Evolutionary conservation across 805 yeast genomes (phyloP), one percentile per base, ranked within the genome.

Genomic region (Wickerhamiella sergipiensis): DNA sequence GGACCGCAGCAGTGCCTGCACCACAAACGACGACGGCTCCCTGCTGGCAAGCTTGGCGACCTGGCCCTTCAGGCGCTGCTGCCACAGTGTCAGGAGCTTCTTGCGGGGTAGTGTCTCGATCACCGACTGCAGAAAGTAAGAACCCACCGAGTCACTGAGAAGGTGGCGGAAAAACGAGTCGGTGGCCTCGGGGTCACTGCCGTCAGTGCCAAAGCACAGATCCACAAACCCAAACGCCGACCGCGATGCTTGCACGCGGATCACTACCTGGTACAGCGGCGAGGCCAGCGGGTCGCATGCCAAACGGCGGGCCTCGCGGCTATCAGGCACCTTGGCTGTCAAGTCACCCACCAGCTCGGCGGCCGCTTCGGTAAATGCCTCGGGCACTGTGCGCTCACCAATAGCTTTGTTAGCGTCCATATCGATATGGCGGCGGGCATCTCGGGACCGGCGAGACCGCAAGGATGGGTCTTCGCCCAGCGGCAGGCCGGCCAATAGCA

Each of bases 71-170:
- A 89, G 85, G 68, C 88, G 85, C 6, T 76, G 64, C 42, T 67
- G 68, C 69, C 79, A 86, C 46, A 90, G 65, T 58, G 95, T 75
- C 59, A 81, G 84, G 19, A 84, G 76, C 61, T 78, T 80, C 56
- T 79, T 82, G 55, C 76, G 67, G 56, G 92, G 79, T 54, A 82
- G 80, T 52, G 75, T 76, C 46, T 75, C 77, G 48, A 89, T 71
- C 10, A 80, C 75, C 18, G 81, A 75, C 65, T 92, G 87, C 24
- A 90, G 71, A 70, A 92, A 90, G 67, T 88, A 97, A 1, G 95
- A 83, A 0, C 97, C 98, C n/a, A 89, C 86, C 1, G 94, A 72
- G 61, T 88, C 95, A 8, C 92, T 78, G 38, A 90, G 68, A 50
- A 89, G 71, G 60, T 83, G 84, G 63, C 88, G 95, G 29, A 89